phyloP scores from a whole-genome alignment of 306 rosid genomes.

The Cucumis cinereus region DNA sequence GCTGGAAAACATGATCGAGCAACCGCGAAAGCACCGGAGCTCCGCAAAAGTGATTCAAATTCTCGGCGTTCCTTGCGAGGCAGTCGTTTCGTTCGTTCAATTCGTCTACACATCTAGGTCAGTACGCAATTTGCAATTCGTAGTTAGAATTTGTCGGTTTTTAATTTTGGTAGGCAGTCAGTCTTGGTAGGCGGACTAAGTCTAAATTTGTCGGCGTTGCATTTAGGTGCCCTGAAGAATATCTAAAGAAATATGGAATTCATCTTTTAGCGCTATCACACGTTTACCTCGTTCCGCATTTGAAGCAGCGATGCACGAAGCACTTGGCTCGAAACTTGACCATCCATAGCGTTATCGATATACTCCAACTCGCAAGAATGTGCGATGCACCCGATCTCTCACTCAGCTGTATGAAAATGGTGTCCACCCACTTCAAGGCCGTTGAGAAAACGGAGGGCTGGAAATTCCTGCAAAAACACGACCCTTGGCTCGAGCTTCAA shows the following conservation, averaged over 20 bases:
- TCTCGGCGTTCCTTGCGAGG: constrained; percentile 68
- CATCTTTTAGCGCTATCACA: constrained; percentile 76
- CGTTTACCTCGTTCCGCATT: constrained; percentile 66
- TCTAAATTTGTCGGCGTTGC: background rate
- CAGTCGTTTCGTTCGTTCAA: constrained; percentile 52
- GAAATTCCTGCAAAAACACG: constrained; percentile 66
- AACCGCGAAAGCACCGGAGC: constrained; percentile 52
- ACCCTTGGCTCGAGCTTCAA: constrained; percentile 73
- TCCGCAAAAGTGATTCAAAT: constrained; percentile 51
- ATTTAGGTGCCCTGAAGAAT: constrained; percentile 49
- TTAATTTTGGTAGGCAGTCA: background rate
- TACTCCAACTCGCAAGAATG: constrained; percentile 71
- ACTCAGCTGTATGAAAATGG: constrained; percentile 66
- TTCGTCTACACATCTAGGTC: constrained; percentile 69
- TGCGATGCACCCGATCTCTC: constrained; percentile 90
- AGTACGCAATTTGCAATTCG: constrained; percentile 1
- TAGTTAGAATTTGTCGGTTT: background rate
- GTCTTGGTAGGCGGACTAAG: background rate
- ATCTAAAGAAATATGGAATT: constrained; percentile 57
- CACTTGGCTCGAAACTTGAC: constrained; percentile 39
- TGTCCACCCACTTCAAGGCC: constrained; percentile 41
- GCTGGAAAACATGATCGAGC: constrained; percentile 56
- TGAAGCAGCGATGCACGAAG: constrained; percentile 70
- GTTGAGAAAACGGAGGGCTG: constrained; percentile 75
- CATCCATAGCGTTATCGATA: constrained; percentile 58